Conservation (phyloP, 1,284 basidiomycete species). For the Heterobasidion occidentale region DNA sequence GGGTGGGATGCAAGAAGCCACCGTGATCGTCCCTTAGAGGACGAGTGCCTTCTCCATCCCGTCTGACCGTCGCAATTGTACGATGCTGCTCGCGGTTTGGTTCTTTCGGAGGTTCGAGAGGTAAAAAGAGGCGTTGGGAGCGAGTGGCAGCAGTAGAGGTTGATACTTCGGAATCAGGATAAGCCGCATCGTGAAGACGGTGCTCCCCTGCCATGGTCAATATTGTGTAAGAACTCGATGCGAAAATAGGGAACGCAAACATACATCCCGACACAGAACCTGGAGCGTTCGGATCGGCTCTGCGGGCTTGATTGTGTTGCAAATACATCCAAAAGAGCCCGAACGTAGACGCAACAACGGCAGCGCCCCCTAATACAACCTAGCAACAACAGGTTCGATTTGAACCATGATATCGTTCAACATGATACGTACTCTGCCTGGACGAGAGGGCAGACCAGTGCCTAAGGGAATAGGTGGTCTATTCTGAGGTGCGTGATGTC, state of each 20-base stretch:
- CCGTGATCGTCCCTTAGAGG: slow-evolving; percentile 2
- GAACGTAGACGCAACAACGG: slow-evolving; percentile 8
- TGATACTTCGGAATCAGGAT: background rate
- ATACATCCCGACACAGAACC: slow-evolving; percentile 11
- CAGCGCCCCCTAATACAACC: slow-evolving; percentile 9
- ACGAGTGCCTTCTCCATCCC: background rate
- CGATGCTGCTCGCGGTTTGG: slow-evolving; percentile 6
- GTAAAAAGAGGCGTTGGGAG: background rate
- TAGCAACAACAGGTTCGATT: background rate
- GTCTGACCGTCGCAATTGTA: background rate
- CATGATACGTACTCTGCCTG: background rate
- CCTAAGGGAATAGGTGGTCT: too few species aligned
- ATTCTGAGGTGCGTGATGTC: too few species aligned
- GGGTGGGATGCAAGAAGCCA: slow-evolving; percentile 4
- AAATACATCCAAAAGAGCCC: slow-evolving; percentile 8
- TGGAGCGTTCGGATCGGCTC: slow-evolving; percentile 7
- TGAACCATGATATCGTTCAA: too few species aligned
- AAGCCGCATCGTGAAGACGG: slow-evolving; percentile 1
- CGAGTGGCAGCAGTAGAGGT: background rate
- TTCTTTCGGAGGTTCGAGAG: background rate
- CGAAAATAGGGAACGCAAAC: background rate
- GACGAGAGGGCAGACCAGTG: too few species aligned
- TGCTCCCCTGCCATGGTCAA: slow-evolving; percentile 6
- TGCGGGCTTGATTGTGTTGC: slow-evolving; percentile 9
- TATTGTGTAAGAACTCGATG: background rate